phyloP scores from a whole-genome alignment of 2,329 filamentous ascomycete genomes.

The Uncinocarpus reesii region DNA sequence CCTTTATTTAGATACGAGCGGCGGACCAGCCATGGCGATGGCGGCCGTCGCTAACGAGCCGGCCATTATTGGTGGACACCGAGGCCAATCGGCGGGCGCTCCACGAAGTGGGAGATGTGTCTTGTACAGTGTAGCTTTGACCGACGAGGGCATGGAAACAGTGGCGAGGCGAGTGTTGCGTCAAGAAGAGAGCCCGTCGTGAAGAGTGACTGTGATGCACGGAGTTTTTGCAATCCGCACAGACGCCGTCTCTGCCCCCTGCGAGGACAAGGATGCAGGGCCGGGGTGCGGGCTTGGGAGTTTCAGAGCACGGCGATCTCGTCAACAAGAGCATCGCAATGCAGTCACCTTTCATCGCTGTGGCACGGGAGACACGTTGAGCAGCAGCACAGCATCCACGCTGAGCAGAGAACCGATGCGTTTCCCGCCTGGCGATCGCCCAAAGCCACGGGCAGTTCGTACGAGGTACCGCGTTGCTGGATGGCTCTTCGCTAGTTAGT shows the following conservation, averaged over 20 bases:
- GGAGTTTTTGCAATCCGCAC: neutral
- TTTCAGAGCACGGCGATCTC: constrained; percentile 8
- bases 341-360: no score
- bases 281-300: constrained; percentile 1
- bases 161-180: no score
- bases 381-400: no score
- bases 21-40: neutral
- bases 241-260: neutral
- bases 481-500: neutral
- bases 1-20: constrained; percentile 12
- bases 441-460: constrained; percentile 2
- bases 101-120: no score
- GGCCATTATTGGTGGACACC: constrained; percentile 1
- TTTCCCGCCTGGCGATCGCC: constrained; percentile 5
- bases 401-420: no score
- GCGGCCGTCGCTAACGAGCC: constrained; percentile 2
- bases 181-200: no score
- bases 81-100: neutral
- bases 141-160: no score
- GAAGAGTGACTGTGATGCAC: no score
- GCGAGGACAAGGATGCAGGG: neutral
- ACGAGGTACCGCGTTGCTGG: constrained; percentile 7
- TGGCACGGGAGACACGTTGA: constrained; percentile 4
- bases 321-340: neutral
- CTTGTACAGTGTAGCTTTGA: no score